phyloP scores from a whole-genome alignment of 495 filamentous ascomycete species.

The Talaromyces stipitatus region DNA sequence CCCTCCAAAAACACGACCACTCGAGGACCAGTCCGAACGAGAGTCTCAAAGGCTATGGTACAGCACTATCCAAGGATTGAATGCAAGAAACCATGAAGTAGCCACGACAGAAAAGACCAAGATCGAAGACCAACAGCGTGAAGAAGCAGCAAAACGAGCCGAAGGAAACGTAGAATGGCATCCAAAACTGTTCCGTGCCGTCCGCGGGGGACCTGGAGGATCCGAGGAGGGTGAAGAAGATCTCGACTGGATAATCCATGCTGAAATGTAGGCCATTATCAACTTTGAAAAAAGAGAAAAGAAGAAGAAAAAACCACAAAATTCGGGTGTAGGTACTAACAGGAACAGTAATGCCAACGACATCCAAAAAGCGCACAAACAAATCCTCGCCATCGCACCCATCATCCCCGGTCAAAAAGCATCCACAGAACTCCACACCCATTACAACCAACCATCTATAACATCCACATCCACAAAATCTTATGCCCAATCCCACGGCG shows the following conservation, averaged over 20 bases:
- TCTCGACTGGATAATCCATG: constrained; percentile 92
- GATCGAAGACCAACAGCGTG: constrained; percentile 86
- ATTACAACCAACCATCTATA: constrained; percentile 17
- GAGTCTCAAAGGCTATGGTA: constrained; percentile 88
- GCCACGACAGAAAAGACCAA: constrained; percentile 94
- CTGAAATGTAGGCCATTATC: constrained; percentile 64
- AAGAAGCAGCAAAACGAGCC: constrained; percentile 74
- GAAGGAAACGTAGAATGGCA: constrained; percentile 85
- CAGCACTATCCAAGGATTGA: constrained; percentile 70
- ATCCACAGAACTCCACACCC: constrained; percentile 34
- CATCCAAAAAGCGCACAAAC: constrained; percentile 66
- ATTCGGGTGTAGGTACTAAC: not conserved
- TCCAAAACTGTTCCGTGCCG: constrained; percentile 71
- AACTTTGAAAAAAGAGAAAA: not conserved
- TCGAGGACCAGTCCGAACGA: constrained; percentile 81
- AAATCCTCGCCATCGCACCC: constrained; percentile 80
- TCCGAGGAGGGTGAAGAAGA: constrained; percentile 77
- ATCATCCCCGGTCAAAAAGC: constrained; percentile 68
- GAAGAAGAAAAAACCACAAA: no score
- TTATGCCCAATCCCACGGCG: not conserved
- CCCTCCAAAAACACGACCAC: constrained; percentile 63
- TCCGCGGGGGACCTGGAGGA: constrained; percentile 64
- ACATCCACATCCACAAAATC: constrained; percentile 19
- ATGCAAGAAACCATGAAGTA: constrained; percentile 72
- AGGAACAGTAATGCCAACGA: constrained; percentile 36